Base-by-base conservation (phyloP, 2,329 filamentous ascomycete genomes). In the Emydomyces testavorans region DNA sequence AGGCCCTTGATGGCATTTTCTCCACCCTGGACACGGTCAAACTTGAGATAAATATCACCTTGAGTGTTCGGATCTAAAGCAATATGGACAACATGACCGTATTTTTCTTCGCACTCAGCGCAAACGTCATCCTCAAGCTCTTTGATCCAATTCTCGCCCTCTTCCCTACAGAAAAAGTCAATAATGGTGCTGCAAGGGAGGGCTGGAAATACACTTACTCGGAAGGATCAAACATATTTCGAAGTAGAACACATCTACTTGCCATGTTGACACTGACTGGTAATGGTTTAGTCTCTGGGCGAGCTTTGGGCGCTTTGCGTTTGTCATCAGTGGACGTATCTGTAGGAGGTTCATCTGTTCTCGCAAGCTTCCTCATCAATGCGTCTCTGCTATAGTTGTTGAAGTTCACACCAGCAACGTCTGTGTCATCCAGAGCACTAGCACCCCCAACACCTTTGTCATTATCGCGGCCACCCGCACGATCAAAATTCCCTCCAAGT, bases 381-480 rank as follows among this genome's bases (percentile, higher is more conserved):
- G 89, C 86, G 73, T 96, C 88, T 71, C 92, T 86, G 75, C 87
- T 94, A 74, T 94, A 95, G 69, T 95, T 95, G 77, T 88, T 94
- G 83, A 96, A 96, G 71, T 96, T 96, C 69, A 98, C 90, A 62
- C 92, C 92, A 44, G 85, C 87, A 64, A 98, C 92, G 67, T 98
- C 92, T 53, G 89, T 94, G 64, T 98, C 92, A 69, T 98, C 92
- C 45, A 98, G 75, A 60, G 92, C 92, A 71, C 89, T 94, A 42
- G 90, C 90, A 58, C 88, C 88, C 52, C 85, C 85, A 38, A 85
- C 79, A 56, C 79, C 78, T 69, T 95, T 94, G 61, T 94, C 87
- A 65, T 82, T 86, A 61, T 94, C 87, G 59, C 89, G 82, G 56
- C 83, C 86, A 56, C 87, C 85, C 50, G 88, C 85, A 61, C 90